Percentiles rank a stretch among this genome's conserved stretches.
Evolutionary conservation across 2,329 filamentous ascomycete species (phyloP).

Genomic region (Ceratocystis harringtonii): DNA sequence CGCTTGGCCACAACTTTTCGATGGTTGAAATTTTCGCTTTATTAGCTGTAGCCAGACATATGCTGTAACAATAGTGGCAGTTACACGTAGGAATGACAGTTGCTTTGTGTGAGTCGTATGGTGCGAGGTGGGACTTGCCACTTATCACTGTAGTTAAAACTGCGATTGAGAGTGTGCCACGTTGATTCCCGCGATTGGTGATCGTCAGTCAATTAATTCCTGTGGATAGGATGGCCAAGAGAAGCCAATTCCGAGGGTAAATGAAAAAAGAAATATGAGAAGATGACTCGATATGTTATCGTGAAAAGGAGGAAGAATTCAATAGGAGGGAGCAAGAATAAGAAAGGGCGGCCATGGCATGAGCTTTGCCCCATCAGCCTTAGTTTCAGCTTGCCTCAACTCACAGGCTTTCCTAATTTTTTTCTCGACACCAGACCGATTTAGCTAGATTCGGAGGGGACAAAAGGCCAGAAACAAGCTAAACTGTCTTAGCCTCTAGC

Average conservation of each 20-base stretch:
- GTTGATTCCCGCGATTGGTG: not conserved
- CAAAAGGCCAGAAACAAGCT: not conserved
- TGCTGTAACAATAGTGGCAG: not conserved
- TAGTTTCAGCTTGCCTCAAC: not conserved
- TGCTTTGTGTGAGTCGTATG: not conserved
- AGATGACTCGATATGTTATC: not conserved
- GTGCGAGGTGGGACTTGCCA: no score
- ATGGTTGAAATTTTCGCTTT: not conserved
- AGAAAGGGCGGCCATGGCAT: not conserved
- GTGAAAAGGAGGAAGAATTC: not conserved
- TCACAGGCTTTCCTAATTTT: not conserved
- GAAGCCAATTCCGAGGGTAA: not conserved
- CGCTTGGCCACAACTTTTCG: not conserved
- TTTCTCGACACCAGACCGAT: not conserved
- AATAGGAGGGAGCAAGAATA: not conserved
- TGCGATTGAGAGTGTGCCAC: not conserved
- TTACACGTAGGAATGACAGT: not conserved
- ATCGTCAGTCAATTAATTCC: not conserved
- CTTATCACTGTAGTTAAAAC: no score
- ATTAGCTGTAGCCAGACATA: not conserved
- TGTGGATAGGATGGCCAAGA: not conserved
- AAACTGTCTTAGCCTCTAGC: not conserved
- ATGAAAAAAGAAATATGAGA: not conserved
- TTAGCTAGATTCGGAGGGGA: not conserved
- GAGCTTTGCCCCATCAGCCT: not conserved